Evolutionary conservation across 2,329 filamentous ascomycete species (phyloP).

Genomic region (Parafenestella ontariensis): DNA sequence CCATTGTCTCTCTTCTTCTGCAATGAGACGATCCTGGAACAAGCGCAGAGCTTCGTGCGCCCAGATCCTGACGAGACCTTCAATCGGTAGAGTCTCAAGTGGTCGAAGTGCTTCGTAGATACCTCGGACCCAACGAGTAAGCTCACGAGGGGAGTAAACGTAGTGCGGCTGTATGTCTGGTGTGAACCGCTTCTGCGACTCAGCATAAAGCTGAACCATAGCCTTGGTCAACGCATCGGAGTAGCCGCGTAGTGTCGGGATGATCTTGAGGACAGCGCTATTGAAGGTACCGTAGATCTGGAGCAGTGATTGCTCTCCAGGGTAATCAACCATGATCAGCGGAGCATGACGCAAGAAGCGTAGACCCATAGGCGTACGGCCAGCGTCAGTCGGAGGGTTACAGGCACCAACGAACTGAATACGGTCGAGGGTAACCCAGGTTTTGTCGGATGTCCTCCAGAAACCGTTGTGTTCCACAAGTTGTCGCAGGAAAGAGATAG

Average conservation of each 20-base stretch:
- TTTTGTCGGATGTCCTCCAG: conserved; percentile 97
- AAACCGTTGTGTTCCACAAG: conserved; percentile 99
- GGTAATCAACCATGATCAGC: conserved; percentile 99
- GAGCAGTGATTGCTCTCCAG: conserved; percentile 88
- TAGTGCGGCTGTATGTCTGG: conserved; percentile 98
- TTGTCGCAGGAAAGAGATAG: conserved; percentile 96
- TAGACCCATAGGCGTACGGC: conserved; percentile 90
- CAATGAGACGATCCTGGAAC: conserved; percentile 96
- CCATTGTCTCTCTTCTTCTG: conserved; percentile 93
- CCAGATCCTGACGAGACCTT: conserved; percentile 96
- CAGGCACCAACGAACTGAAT: conserved; percentile 99
- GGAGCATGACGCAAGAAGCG: conserved; percentile 95
- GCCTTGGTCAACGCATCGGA: conserved; percentile 92
- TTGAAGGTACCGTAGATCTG: conserved; percentile 99
- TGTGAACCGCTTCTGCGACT: conserved; percentile 94
- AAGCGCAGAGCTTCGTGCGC: conserved; percentile 94
- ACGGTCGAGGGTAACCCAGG: conserved; percentile 95
- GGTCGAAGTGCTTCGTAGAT: conserved; percentile 96
- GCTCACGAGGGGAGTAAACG: conserved; percentile 97
- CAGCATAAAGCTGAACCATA: conserved; percentile 96
- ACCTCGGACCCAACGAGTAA: conserved; percentile 96
- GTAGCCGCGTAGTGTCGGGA: conserved; percentile 93
- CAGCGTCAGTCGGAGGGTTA: conserved; percentile 96
- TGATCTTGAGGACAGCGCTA: conserved; percentile 92
- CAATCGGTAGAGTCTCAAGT: conserved; percentile 83